These are phyloP conservation scores for Monosporozyma yasuniensis DNA, from an alignment of 805 yeast genomes.

Conservation along the genomic window DNA sequence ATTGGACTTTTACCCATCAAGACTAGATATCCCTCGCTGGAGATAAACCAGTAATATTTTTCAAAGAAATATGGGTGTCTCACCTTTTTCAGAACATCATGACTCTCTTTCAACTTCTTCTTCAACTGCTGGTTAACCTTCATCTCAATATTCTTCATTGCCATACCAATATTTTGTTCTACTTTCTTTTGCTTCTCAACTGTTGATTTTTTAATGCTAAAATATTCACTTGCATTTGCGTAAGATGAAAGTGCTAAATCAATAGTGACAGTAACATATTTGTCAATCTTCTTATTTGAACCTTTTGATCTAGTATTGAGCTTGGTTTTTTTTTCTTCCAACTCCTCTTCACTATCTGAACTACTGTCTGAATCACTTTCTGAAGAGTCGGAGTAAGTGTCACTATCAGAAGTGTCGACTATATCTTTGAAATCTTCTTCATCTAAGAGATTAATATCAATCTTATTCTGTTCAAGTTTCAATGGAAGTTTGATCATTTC, in stretches of 20 bases:
- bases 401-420: constrained; percentile 12
- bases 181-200: constrained; percentile 73
- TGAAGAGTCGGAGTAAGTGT: constrained; percentile 12
- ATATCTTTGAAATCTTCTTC: constrained; percentile 30
- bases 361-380: constrained; percentile 11
- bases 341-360: constrained; percentile 13
- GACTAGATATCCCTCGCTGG: constrained; percentile 80
- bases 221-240: constrained; percentile 81
- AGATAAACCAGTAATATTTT: constrained; percentile 88
- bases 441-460: constrained; percentile 46
- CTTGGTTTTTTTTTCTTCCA: constrained; percentile 3
- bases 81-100: constrained; percentile 44
- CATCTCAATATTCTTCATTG: constrained; percentile 73
- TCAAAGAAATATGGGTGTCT: constrained; percentile 86
- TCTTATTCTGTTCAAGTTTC: constrained; percentile 58
- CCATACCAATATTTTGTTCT: constrained; percentile 64
- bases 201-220: constrained; percentile 66
- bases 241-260: constrained; percentile 67
- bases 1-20: constrained; percentile 76
- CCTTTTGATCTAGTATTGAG: constrained; percentile 2
- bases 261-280: constrained; percentile 45
- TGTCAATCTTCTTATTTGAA: not conserved
- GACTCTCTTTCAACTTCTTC: constrained; percentile 50
- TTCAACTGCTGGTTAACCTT: constrained; percentile 67
- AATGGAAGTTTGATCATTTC: constrained; percentile 54